Conservation (phyloP, 2,329 filamentous ascomycete species). For the Colletotrichum sp. region DNA sequence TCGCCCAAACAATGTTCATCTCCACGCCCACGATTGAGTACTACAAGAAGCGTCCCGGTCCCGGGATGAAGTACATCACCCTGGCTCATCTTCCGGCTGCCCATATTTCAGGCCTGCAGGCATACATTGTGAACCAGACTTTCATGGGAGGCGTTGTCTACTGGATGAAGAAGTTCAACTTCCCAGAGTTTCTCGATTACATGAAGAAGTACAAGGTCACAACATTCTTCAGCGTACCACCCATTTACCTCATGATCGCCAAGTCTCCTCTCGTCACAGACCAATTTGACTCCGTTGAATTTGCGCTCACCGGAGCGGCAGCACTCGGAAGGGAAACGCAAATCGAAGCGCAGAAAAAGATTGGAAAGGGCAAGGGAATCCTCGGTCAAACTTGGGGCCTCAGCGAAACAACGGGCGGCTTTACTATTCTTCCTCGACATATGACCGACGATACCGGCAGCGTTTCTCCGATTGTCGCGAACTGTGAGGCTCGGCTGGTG, state of each 20-base stretch:
- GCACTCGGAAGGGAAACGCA: slow-evolving; percentile 62
- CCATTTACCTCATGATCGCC: slow-evolving; percentile 64
- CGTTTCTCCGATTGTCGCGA: slow-evolving; percentile 45
- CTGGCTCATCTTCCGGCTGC: slow-evolving; percentile 49
- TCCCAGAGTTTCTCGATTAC: slow-evolving; percentile 58
- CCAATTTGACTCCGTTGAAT: slow-evolving; percentile 55
- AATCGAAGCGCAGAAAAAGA: slow-evolving; percentile 50
- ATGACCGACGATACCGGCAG: slow-evolving; percentile 50
- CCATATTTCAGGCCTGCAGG: slow-evolving; percentile 50
- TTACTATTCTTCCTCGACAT: slow-evolving; percentile 48
- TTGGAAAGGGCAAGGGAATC: slow-evolving; percentile 43
- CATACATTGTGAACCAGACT: slow-evolving; percentile 45
- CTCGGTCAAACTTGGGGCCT: slow-evolving; percentile 63
- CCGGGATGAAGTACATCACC: slow-evolving; percentile 33
- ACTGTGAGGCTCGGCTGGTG: slow-evolving; percentile 38
- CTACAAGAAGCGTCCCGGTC: slow-evolving; percentile 27
- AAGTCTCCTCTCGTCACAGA: slow-evolving; percentile 60
- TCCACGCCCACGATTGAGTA: slow-evolving; percentile 32
- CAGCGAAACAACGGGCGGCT: slow-evolving; percentile 58
- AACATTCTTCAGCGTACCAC: slow-evolving; percentile 63
- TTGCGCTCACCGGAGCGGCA: slow-evolving; percentile 58
- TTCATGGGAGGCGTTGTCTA: slow-evolving; percentile 55
- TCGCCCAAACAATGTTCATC: slow-evolving; percentile 38
- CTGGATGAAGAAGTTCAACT: slow-evolving; percentile 69
- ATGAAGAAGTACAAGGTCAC: slow-evolving; percentile 55